Evolutionary conservation across 1,284 basidiomycete genomes (phyloP).

Genomic region (Ustilago shanxiensis): DNA sequence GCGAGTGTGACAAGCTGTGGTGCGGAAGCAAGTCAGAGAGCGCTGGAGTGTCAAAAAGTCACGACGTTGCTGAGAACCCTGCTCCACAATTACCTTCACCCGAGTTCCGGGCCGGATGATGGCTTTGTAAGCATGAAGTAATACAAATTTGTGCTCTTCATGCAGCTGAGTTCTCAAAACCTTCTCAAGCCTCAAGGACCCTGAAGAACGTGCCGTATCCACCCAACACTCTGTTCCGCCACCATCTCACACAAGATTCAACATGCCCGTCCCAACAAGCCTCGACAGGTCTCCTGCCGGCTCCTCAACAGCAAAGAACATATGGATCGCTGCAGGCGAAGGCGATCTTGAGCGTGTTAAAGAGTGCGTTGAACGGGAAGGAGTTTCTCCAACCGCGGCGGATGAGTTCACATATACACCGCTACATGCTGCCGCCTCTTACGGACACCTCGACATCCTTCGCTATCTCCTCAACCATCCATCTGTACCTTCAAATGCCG

Average conservation of each 20-base stretch:
- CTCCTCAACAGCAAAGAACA: constrained; percentile 49
- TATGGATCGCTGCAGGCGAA: constrained; percentile 68
- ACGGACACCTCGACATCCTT: constrained; percentile 61
- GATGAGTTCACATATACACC: constrained; percentile 67
- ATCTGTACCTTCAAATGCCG: constrained; percentile 39
- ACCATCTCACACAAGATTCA: background rate
- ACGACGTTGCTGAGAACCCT: constrained; percentile 23
- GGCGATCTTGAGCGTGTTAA: constrained; percentile 63
- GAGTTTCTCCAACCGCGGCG: constrained; percentile 53
- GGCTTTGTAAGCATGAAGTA: constrained; percentile 16
- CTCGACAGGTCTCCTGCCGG: constrained; percentile 12
- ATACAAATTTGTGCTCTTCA: constrained; percentile 24
- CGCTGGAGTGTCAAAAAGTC: background rate
- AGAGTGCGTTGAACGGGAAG: constrained; percentile 56
- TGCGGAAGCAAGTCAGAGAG: background rate
- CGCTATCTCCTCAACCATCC: constrained; percentile 59
- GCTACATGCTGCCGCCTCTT: constrained; percentile 68
- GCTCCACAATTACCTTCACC: constrained; percentile 13
- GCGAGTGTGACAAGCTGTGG: background rate
- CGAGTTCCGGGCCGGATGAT: background rate
- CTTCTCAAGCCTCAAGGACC: constrained; percentile 2
- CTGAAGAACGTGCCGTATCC: background rate
- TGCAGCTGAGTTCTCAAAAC: constrained; percentile 17
- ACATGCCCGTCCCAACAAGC: constrained; percentile 47
- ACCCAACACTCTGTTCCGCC: background rate